Base-by-base conservation (phyloP, 805 yeast species). In the Kuraishia borneana region DNA sequence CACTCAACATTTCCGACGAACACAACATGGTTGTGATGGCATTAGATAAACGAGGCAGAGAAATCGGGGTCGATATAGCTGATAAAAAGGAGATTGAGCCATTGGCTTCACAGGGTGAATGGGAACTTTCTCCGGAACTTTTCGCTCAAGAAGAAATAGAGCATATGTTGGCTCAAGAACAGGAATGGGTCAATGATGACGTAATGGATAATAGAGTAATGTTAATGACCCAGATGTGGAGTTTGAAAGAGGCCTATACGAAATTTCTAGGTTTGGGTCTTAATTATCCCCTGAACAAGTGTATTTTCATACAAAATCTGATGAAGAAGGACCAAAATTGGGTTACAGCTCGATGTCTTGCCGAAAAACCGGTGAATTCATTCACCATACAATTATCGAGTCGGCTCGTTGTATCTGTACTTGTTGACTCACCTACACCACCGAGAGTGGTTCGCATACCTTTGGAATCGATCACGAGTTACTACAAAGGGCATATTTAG, bases 181-280 rank as follows among this genome's bases (percentile, higher is more conserved):
- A 45, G n/a, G 16, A 32, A 2, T 21, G 25, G 14, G 30, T 36
- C 9, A 26, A 38, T 6, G 37, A 34, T 1, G 35, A 36, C 0
- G 18, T 39, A 4, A 46, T 56, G 34, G 54, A 56, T 32, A 40
- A 46, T 6, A 41, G 58, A 2, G 28, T 10, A 16, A 12, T 6
- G 12, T 12, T 25, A 6, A 68, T 79, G 43, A 69, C 79, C 14
- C 73, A 72, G 26, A 62, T 68, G 23, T 83, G 95, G 95, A 81
- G 94, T 0, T 51, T 83, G 35, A 83, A 83, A 48, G 95, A 83
- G 49, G 73, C 84, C 16, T 80, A 73, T 46, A 68, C 83, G 5
- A 83, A 83, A 45, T 69, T 65, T 26, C 44, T 68, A 2, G 94
- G 94, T 0, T 53, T 64, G 13, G 94, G 94, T 0, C 50, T 74